A percentile compares a stretch with the other conserved stretches of the same genome.
These are phyloP conservation scores for Musa itinerans DNA, from an alignment of 176 grass and related monocot species.

Conservation along the genomic window DNA sequence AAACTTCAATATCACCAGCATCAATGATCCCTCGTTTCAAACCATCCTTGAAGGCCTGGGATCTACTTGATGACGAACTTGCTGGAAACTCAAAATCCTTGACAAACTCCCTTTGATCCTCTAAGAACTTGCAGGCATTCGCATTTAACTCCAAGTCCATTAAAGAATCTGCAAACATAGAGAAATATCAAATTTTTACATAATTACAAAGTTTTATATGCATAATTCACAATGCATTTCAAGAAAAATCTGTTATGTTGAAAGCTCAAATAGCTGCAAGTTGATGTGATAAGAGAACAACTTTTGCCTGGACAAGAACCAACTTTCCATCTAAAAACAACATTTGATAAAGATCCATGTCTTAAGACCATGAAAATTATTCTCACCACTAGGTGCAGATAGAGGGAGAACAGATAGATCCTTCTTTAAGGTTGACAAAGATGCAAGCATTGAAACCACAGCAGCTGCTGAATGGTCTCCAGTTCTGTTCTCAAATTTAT, in stretches of 20 bases:
- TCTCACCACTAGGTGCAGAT: conserved; percentile 54
- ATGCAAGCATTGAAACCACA: conserved; percentile 40
- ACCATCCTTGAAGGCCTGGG: conserved; percentile 60
- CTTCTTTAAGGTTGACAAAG: conserved; percentile 41
- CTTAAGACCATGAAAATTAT: conserved; percentile 12
- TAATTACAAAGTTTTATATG: conserved; percentile 7
- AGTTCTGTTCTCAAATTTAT: conserved; percentile 25
- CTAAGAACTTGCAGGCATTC: conserved; percentile 54
- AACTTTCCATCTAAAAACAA: conserved; percentile 1
- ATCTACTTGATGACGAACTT: conserved; percentile 30
- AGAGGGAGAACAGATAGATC: conserved; percentile 45
- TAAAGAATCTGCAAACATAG: conserved; percentile 29
- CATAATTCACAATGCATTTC: not conserved
- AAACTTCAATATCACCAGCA: conserved; percentile 53
- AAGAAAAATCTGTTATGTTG: too few relatives aligned
- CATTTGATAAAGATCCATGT: conserved; percentile 7
- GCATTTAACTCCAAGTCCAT: conserved; percentile 50
- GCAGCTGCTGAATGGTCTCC: conserved; percentile 39
- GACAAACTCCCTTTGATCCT: conserved; percentile 34
- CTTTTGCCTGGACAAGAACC: not conserved
- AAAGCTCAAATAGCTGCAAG: too few relatives aligned
- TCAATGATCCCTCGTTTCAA: conserved; percentile 61
- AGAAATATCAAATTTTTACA: not conserved
- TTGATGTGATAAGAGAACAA: too few relatives aligned
- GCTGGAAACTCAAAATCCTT: conserved; percentile 29